Base-by-base conservation (phyloP, 352 stramenopile genomes). In the Phytophthora vignae region DNA sequence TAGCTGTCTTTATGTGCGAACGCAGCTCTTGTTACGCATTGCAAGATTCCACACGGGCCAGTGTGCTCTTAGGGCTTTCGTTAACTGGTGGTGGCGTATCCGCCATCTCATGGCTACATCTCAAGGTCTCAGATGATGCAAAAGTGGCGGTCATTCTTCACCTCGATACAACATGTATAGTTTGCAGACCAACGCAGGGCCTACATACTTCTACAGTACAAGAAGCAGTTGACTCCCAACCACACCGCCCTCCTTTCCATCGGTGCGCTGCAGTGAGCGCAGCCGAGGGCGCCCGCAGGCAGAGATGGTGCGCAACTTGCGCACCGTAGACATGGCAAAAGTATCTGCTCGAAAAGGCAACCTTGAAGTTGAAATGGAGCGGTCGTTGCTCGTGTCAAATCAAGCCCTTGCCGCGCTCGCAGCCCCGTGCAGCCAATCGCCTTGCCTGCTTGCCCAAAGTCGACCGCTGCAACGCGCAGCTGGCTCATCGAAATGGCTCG, bases 401-500 rank as follows among this genome's bases (percentile, higher is more conserved):
- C 58, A 33, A 54, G 52, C 15, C 27, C 19, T 12, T 9, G 19
- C 12, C 21, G 63, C 53, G 33, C 44, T 70, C 22, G 10, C 8
- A 5, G 22, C 4, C n/a, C 44, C 22, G 67, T 59, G 38, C 27
- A 64, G 44, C 59, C 67, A 73, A 73, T 73, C 58, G 29, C 19
- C 31, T 25, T 11, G 19, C n/a, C 14, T 10, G 36, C 25, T 21
- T 14, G 15, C 46, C n/a, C 64, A 55, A 68, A 57, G 22, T 73
- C 66, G 59, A 68, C 52, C 60, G 58, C 46, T 38, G 56, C 65
- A 68, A 15, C 22, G 31, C 53, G 60, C 67, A 69, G 60, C 67
- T 74, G 66, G 66, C 29, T 62, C 58, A 63, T 62, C 50, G 66
- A 73, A 73, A 73, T 73, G 58, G 59, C 66, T 68, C 59, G 66